Percentiles rank a stretch among this genome's conserved stretches.
Evolutionary conservation across 192 early-diverging fungal species (phyloP).

Genomic region (Pilaira anomala): DNA sequence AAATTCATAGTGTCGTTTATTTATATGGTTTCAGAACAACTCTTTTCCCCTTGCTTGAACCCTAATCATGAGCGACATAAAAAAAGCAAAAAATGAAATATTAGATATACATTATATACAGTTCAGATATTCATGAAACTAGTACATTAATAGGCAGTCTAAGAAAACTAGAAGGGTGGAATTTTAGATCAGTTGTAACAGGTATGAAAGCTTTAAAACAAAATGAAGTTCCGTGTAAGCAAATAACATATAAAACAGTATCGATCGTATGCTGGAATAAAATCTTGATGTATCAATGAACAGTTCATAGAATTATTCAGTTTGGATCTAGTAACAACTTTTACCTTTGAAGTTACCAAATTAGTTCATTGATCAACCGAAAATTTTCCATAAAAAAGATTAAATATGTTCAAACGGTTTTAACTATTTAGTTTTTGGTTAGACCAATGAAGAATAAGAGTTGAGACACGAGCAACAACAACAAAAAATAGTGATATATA

Average conservation of each 20-base stretch:
- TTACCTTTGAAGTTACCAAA: conserved; percentile 70
- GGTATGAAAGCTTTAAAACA: conserved; percentile 35
- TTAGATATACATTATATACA: conserved; percentile 19
- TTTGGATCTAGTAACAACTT: conserved; percentile 82
- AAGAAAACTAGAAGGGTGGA: conserved; percentile 91
- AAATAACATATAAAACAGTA: conserved; percentile 50
- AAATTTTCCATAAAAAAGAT: conserved; percentile 7
- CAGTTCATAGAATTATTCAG: conserved; percentile 95
- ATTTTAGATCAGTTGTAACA: conserved; percentile 94
- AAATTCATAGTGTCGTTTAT: background rate
- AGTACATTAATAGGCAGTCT: conserved; percentile 91
- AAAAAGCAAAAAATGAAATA: conserved; percentile 15
- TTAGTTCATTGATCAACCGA: conserved; percentile 76
- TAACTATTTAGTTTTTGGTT: no score
- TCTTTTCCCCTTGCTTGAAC: conserved; percentile 78
- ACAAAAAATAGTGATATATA: background rate
- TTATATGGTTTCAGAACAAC: conserved; percentile 43
- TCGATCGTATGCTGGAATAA: conserved; percentile 87
- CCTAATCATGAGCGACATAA: conserved; percentile 89
- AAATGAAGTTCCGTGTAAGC: background rate
- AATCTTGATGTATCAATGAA: conserved; percentile 88
- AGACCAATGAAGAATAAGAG: background rate
- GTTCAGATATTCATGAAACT: conserved; percentile 90
- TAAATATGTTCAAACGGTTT: no score
- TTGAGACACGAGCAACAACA: background rate